phyloP scores from a whole-genome alignment of 2,329 filamentous ascomycete species.

The Aureobasidium mangrovei region DNA sequence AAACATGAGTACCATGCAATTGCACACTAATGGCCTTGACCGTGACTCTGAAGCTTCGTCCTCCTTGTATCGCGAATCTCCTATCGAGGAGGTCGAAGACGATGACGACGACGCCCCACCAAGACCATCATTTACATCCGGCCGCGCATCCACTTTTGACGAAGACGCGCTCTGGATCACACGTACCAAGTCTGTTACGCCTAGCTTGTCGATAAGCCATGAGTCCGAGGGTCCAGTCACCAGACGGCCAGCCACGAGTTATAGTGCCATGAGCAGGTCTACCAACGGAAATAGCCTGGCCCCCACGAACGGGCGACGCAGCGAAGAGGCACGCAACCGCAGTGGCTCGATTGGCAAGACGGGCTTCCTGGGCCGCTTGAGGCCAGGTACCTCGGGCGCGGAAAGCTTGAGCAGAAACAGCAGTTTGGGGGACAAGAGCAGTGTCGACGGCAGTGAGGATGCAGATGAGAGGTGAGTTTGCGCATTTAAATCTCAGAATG shows the following conservation, averaged over 20 bases:
- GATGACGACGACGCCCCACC: conserved; percentile 2
- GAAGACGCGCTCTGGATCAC: neutral
- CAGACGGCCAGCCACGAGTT: neutral
- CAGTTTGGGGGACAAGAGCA: neutral
- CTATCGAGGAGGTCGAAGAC: conserved; percentile 7
- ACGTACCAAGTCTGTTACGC: neutral
- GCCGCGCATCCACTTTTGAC: neutral
- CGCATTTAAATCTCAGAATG: neutral
- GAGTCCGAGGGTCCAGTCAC: neutral
- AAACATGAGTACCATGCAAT: conserved; percentile 60
- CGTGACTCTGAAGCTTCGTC: neutral
- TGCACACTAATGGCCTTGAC: conserved; percentile 14
- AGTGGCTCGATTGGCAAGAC: neutral
- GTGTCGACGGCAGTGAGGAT: conserved; percentile 20
- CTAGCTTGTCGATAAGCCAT: neutral
- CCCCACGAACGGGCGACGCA: neutral
- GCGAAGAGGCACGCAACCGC: neutral
- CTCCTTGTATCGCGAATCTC: neutral
- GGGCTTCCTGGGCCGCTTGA: neutral
- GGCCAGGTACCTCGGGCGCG: neutral
- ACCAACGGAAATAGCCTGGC: neutral
- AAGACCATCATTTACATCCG: conserved; percentile 9
- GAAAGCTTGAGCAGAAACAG: neutral
- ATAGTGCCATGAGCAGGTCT: neutral
- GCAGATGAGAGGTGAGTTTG: conserved; percentile 24